Percentiles rank a stretch among this genome's conserved stretches.
Evolutionary conservation across 169 alveolate species (phyloP).

Genomic region (Plasmodium gonderi): DNA sequence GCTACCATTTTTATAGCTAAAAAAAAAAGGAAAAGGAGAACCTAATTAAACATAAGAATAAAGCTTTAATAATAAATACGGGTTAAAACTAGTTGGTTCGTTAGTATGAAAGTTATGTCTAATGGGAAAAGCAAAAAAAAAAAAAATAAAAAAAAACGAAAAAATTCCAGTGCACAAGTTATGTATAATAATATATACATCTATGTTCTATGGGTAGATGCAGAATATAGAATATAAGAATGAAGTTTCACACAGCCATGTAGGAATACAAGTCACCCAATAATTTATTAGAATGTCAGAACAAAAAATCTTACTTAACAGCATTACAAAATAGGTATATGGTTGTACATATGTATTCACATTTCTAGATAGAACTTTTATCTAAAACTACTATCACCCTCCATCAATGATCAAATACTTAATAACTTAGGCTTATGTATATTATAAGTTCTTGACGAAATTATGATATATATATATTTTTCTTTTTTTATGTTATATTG

Average conservation of each 20-base stretch:
- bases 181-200: not conserved
- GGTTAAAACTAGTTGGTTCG: not conserved
- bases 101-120: not conserved
- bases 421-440: too few species aligned
- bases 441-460: too few species aligned
- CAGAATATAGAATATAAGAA: not conserved
- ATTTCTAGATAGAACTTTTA: too few species aligned
- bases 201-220: not conserved
- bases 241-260: too few species aligned
- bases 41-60: not conserved
- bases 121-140: not conserved
- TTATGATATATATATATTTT: not conserved
- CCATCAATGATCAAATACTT: too few species aligned
- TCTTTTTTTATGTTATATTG: not conserved
- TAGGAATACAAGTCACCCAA: too few species aligned
- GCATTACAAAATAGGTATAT: too few species aligned
- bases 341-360: too few species aligned
- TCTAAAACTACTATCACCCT: too few species aligned
- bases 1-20: not conserved
- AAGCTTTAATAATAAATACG: not conserved
- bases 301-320: too few species aligned
- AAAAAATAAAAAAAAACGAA: not conserved
- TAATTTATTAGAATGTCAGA: too few species aligned
- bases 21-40: not conserved
- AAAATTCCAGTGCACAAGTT: not conserved